These are phyloP conservation scores for Rhodotorula sp. DNA, from an alignment of 1,284 basidiomycete genomes.

Conservation along the genomic window DNA sequence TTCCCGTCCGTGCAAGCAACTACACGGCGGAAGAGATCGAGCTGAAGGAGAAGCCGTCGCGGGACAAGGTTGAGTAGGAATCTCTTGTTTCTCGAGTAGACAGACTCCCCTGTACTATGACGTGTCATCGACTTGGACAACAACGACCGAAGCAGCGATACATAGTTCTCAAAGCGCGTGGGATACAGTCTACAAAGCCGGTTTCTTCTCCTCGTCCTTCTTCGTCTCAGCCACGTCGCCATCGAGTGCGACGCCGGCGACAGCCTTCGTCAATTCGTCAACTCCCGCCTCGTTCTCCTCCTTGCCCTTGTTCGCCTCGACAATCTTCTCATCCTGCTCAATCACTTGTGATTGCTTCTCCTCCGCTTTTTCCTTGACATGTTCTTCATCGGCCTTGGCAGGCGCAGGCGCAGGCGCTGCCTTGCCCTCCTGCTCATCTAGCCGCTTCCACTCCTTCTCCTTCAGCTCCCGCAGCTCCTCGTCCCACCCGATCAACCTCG, in stretches of 20 bases:
- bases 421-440: slow-evolving; percentile 14
- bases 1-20: neutral
- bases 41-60: slow-evolving; percentile 9
- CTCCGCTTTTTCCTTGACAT: slow-evolving; percentile 10
- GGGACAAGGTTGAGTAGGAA: slow-evolving; percentile 11
- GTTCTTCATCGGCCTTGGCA: slow-evolving; percentile 10
- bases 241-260: slow-evolving; percentile 26
- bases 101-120: neutral
- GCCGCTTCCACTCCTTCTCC: slow-evolving; percentile 18
- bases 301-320: slow-evolving; percentile 2
- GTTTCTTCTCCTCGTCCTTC: neutral
- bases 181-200: neutral
- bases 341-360: slow-evolving; percentile 17
- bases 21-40: slow-evolving; percentile 6
- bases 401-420: slow-evolving; percentile 2
- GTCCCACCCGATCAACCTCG: slow-evolving; percentile 31
- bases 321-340: slow-evolving; percentile 15
- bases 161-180: neutral
- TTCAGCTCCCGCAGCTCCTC: slow-evolving; percentile 28
- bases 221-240: neutral
- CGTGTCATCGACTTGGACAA: neutral
- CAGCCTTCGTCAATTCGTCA: slow-evolving; percentile 23
- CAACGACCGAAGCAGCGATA: neutral
- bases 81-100: neutral
- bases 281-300: slow-evolving; percentile 6